A percentile compares a stretch with the other conserved stretches of the same genome.
Conservation (phyloP, 805 yeast species). For the Blastobotrys chiropterorum region DNA sequence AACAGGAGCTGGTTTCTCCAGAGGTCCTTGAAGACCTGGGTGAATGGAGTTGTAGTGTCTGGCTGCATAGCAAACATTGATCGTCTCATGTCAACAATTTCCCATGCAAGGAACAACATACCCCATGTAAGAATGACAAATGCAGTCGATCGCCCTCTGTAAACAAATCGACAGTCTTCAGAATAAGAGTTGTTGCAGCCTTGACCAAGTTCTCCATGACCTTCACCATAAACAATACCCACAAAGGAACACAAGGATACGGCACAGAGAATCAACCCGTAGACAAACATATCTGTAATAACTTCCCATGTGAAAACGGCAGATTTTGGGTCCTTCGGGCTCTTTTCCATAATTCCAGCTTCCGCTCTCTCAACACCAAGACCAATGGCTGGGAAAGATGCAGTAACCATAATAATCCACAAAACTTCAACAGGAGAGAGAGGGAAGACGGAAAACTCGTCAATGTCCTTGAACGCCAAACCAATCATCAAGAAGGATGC, state of each 20-base stretch:
- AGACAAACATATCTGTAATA: constrained; percentile 60
- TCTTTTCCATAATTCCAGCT: constrained; percentile 55
- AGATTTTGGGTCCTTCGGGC: constrained; percentile 52
- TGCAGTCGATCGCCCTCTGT: constrained; percentile 67
- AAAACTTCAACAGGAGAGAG: constrained; percentile 73
- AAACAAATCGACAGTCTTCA: constrained; percentile 53
- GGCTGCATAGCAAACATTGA: constrained; percentile 70
- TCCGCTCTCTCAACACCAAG: constrained; percentile 62
- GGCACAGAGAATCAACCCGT: constrained; percentile 69
- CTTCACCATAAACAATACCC: constrained; percentile 59
- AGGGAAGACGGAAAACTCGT: constrained; percentile 72
- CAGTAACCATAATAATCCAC: constrained; percentile 73
- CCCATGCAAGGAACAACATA: constrained; percentile 77
- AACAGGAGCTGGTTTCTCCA: constrained; percentile 73
- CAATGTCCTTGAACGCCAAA: constrained; percentile 57
- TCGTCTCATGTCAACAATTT: constrained; percentile 63
- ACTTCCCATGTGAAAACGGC: constrained; percentile 63
- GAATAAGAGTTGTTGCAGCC: constrained; percentile 52
- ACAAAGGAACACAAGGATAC: constrained; percentile 64
- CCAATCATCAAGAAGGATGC: constrained; percentile 66
- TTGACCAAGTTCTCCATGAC: constrained; percentile 57
- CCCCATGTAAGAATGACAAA: constrained; percentile 86
- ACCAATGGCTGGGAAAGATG: constrained; percentile 83
- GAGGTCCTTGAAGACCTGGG: constrained; percentile 55
- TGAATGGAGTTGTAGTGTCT: constrained; percentile 52